Conservation (phyloP, 495 filamentous ascomycete species). For the Podospora pseudocomata region DNA sequence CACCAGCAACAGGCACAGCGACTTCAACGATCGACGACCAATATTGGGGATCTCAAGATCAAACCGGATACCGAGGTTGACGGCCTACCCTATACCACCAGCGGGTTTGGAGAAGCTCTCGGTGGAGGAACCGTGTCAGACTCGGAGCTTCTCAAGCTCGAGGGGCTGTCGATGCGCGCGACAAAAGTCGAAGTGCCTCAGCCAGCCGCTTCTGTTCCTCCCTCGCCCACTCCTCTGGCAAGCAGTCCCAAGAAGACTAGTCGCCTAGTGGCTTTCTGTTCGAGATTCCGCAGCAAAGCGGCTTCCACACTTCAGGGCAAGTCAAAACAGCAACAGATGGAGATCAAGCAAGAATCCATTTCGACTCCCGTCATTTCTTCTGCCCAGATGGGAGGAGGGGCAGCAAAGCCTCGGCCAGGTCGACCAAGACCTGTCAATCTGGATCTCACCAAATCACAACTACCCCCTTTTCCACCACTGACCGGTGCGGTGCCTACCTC, state of each 20-base stretch:
- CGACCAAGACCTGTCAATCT: constrained; percentile 19
- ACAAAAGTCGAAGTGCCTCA: constrained; percentile 29
- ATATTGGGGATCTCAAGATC: constrained; percentile 1
- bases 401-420: constrained; percentile 2
- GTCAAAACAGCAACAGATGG: constrained; percentile 14
- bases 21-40: constrained; percentile 8
- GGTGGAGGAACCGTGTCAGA: constrained; percentile 43
- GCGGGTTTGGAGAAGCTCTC: constrained; percentile 15
- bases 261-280: constrained; percentile 28
- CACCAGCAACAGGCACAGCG: constrained; percentile 8
- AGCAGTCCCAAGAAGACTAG: constrained; percentile 28
- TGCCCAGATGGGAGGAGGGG: constrained; percentile 22
- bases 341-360: constrained; percentile 4
- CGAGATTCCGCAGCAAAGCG: constrained; percentile 31
- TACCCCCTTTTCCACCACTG: constrained; percentile 36
- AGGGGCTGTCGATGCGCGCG: constrained; percentile 44
- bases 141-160: constrained; percentile 45
- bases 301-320: constrained; percentile 22
- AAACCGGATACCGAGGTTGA: constrained; percentile 10
- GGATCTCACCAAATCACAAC: constrained; percentile 18
- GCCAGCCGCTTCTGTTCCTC: constrained; percentile 27
- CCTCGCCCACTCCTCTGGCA: constrained; percentile 25
- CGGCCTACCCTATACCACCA: constrained; percentile 10
- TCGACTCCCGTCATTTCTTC: constrained; percentile 21
- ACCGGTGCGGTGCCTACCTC: constrained; percentile 30